Percentiles rank a stretch among this genome's conserved stretches.
These are phyloP conservation scores for Penicillium expansum DNA, from an alignment of 2,329 filamentous ascomycete genomes.

Conservation along the genomic window DNA sequence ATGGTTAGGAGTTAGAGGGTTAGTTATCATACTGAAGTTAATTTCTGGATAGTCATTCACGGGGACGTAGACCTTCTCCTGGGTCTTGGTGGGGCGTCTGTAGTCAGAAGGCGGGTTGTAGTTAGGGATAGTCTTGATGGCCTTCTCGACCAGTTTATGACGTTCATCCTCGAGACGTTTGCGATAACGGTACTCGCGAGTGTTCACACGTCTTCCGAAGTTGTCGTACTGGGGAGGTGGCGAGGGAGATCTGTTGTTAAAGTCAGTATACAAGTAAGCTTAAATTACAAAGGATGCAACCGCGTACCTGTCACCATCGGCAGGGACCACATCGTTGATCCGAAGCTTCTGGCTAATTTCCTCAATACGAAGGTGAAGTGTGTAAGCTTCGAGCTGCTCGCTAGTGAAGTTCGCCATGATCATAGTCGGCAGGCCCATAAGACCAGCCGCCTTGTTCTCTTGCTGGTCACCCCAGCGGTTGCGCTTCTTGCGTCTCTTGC, in stretches of 20 bases:
- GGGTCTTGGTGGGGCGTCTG: conserved; percentile 97
- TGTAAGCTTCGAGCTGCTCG: conserved; percentile 97
- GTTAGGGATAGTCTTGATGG: conserved; percentile 99
- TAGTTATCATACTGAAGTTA: conserved; percentile 99
- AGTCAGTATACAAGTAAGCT: conserved; percentile 16
- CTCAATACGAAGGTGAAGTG: conserved; percentile 92
- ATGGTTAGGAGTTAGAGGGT: conserved; percentile 84
- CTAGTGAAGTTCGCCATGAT: conserved; percentile 98
- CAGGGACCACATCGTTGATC: conserved; percentile 97
- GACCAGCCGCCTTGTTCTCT: conserved; percentile 96
- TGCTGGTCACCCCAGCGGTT: conserved; percentile 97
- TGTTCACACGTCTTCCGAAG: conserved; percentile 98
- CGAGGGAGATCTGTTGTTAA: conserved; percentile 73
- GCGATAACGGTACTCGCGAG: conserved; percentile 95
- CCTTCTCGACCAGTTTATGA: conserved; percentile 97
- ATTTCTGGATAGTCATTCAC: conserved; percentile 99
- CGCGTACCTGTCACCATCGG: conserved; percentile 83
- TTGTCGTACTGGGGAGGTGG: conserved; percentile 98
- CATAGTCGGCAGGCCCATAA: conserved; percentile 95
- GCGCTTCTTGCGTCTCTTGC: conserved; percentile 91
- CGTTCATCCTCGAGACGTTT: conserved; percentile 98
- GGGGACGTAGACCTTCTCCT: conserved; percentile 99
- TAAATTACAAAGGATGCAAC: not conserved
- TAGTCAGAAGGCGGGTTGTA: conserved; percentile 99
- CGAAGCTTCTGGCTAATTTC: conserved; percentile 99